Percentiles rank a stretch among this genome's conserved stretches.
Evolutionary conservation across 495 filamentous ascomycete species (phyloP).

Genomic region (Penicillium lividum): DNA sequence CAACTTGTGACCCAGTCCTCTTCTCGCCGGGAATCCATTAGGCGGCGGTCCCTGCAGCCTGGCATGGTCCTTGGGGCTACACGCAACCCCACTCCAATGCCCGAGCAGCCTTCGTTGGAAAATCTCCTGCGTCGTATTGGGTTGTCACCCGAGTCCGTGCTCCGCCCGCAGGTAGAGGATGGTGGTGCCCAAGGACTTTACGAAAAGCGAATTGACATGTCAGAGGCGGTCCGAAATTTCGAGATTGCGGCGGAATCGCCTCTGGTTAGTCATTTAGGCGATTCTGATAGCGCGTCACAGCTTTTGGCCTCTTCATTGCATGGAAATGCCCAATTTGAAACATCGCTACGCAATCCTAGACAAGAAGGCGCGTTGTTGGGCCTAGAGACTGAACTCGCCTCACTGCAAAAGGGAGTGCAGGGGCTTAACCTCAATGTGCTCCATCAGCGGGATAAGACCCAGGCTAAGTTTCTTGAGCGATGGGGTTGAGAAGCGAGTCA

Average conservation of each 20-base stretch:
- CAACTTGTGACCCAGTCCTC: conserved; percentile 24
- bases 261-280: conserved; percentile 27
- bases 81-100: conserved; percentile 13
- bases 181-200: conserved; percentile 24
- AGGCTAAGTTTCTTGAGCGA: conserved; percentile 34
- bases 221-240: conserved; percentile 28
- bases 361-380: conserved; percentile 29
- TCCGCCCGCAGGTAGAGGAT: conserved; percentile 26
- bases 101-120: conserved; percentile 34
- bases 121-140: conserved; percentile 42
- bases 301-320: conserved; percentile 38
- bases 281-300: conserved; percentile 35
- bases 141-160: conserved; percentile 33
- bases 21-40: conserved; percentile 35
- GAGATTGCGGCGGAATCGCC: conserved; percentile 35
- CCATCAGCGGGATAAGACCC: conserved; percentile 34
- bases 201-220: conserved; percentile 34
- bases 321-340: conserved; percentile 31
- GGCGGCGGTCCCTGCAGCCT: conserved; percentile 31
- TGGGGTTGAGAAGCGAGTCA: conserved; percentile 23
- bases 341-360: conserved; percentile 29
- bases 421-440: conserved; percentile 38
- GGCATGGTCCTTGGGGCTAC: conserved; percentile 18
- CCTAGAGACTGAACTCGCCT: conserved; percentile 33
- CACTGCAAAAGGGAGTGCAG: conserved; percentile 38